A percentile compares a stretch with the other conserved stretches of the same genome.
These are phyloP conservation scores for Zasmidium cellare DNA, from an alignment of 2,329 filamentous ascomycete species.

Conservation along the genomic window DNA sequence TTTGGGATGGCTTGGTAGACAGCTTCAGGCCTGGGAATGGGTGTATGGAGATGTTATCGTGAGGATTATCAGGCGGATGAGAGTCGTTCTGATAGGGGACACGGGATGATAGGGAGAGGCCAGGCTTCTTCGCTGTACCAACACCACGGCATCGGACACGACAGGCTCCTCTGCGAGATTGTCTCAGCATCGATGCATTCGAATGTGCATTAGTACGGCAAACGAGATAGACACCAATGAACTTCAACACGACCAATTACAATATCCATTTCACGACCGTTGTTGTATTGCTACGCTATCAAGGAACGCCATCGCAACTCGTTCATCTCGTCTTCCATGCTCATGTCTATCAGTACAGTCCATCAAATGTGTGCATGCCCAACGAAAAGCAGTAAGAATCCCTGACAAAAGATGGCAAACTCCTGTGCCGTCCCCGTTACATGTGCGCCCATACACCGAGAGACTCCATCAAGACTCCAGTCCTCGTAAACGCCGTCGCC, in stretches of 20 bases:
- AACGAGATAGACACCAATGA: background rate
- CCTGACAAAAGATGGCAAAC: background rate
- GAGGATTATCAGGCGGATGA: too few relatives aligned
- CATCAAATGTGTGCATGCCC: background rate
- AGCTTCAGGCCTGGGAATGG: background rate
- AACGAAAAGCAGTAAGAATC: background rate
- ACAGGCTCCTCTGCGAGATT: background rate
- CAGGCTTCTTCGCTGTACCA: constrained; percentile 18
- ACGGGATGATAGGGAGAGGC: background rate
- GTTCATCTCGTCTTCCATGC: background rate
- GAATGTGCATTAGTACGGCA: constrained; percentile 14
- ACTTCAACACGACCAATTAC: constrained; percentile 5
- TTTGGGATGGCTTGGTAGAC: constrained; percentile 69
- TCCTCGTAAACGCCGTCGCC: background rate
- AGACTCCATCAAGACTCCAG: background rate
- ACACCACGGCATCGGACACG: constrained; percentile 1
- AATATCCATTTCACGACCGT: background rate
- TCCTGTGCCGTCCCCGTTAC: background rate
- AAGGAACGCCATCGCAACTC: background rate
- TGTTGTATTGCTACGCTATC: background rate
- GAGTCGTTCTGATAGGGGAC: background rate
- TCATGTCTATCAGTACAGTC: background rate
- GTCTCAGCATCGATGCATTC: too few relatives aligned
- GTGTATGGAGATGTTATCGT: background rate
- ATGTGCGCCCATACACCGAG: background rate